These are phyloP conservation scores for Calonectria multiphialidica DNA, from an alignment of 2,329 filamentous ascomycete species.

Conservation along the genomic window DNA sequence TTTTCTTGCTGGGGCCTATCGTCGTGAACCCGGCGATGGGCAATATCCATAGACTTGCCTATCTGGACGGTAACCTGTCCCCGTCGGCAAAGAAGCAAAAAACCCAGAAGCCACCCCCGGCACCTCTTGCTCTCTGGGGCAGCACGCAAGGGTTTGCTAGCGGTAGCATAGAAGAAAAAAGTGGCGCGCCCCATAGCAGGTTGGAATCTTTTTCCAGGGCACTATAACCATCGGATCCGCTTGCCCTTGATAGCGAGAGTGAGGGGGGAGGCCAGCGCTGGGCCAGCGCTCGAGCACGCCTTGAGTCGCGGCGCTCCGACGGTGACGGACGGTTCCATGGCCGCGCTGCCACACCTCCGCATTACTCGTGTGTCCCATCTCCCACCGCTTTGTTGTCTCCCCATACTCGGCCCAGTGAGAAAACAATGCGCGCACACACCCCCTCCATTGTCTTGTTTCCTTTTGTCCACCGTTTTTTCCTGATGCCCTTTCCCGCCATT, in stretches of 20 bases:
- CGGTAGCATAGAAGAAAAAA: conserved; percentile 4
- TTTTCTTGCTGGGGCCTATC: background rate
- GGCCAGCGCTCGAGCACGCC: conserved; percentile 3
- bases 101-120: conserved; percentile 14
- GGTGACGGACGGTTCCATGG: conserved; percentile 9
- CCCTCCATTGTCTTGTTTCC: background rate
- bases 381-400: conserved; percentile 24
- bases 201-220: background rate
- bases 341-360: conserved; percentile 12
- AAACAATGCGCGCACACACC: conserved; percentile 4
- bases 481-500: background rate
- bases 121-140: background rate
- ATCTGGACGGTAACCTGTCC: conserved; percentile 6
- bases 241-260: background rate
- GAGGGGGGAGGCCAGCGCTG: background rate
- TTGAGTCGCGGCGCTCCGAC: conserved; percentile 12
- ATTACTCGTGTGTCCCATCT: conserved; percentile 19
- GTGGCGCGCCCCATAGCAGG: conserved; percentile 4
- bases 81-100: conserved; percentile 9
- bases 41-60: conserved; percentile 4
- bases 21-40: background rate
- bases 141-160: background rate
- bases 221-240: conserved; percentile 11
- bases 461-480: conserved; percentile 16
- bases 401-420: conserved; percentile 9